Percentiles rank a stretch among this genome's conserved stretches.
These are phyloP conservation scores for Nicotiana paniculata DNA, from an alignment of 257 asterid genomes.

Conservation along the genomic window DNA sequence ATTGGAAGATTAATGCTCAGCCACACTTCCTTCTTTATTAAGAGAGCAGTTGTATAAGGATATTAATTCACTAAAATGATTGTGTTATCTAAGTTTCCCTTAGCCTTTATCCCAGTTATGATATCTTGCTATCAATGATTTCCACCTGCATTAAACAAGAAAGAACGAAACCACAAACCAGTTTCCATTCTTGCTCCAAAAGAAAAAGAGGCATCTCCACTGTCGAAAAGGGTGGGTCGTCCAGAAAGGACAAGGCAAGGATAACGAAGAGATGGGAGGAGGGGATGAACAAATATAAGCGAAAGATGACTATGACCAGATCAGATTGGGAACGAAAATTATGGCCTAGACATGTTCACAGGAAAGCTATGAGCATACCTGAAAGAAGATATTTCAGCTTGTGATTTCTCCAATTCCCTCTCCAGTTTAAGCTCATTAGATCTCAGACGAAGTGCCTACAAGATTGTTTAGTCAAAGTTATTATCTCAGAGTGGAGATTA, in stretches of 20 bases:
- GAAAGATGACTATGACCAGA: neutral
- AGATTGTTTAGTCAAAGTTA: neutral
- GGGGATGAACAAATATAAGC: neutral
- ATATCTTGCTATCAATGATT: neutral
- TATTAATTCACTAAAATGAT: neutral
- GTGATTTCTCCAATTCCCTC: slow-evolving; percentile 72
- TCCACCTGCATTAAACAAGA: neutral
- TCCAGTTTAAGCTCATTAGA: slow-evolving; percentile 90
- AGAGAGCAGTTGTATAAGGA: too few relatives aligned
- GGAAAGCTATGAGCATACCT: slow-evolving; percentile 38
- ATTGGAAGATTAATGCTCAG: too few relatives aligned
- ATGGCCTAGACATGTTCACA: neutral
- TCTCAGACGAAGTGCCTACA: slow-evolving; percentile 86
- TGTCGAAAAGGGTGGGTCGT: neutral
- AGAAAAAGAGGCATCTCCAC: neutral
- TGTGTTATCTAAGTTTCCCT: neutral
- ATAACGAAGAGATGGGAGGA: neutral
- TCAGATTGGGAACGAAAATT: neutral
- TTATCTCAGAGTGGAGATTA: neutral
- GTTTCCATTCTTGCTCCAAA: neutral
- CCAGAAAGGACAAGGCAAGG: neutral
- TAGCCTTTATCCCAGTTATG: neutral
- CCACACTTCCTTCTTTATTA: too few relatives aligned
- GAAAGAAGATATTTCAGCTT: slow-evolving; percentile 62
- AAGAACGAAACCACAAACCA: neutral